Base-by-base conservation (phyloP, 345 rosid species). In the Gossypium turneri region DNA sequence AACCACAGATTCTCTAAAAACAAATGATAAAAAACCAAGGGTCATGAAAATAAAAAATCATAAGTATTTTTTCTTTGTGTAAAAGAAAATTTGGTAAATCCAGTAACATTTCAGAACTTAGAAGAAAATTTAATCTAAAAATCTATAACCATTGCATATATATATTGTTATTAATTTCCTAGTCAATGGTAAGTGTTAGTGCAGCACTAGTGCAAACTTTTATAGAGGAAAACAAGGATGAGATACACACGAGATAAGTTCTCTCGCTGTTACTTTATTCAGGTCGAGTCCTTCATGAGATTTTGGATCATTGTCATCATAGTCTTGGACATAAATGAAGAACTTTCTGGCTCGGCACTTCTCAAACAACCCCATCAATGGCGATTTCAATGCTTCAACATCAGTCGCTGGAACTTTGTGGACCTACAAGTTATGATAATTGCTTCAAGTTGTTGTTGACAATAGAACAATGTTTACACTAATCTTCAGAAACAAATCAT, bases 301-400 rank as follows among this genome's bases (percentile, higher is more conserved):
- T 79, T 95, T 95, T 3, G 94, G 97, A 87, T 95, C 99, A 58
- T 80, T 82, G 59, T 94, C 98, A 51, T 92, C 92, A n/a, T 90
- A 94, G 77, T 94, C 99, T 84, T 94, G 92, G 53, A 95, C 97
- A 80, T 93, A 92, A 75, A 91, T 89, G 85, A 95, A 95, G 82
- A 95, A 95, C 82, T 95, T 95, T 59, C 97, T 78, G 9, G 97
- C 95, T 4, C 96, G 91, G 0, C 92, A 91, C 85, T 93, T 95
- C 90, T 95, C 98, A 22, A 93, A 92, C 34, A 93, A 67, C 64
- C 97, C 98, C 96, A 93, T 95, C 78, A 93, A 63, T 66, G 98
- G 88, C 1, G 97, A 95, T 81, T 91, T 93, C 50, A 95, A 80
- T 69, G 99, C 97, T 85, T 95, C 97, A 43, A 91, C 93, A 82